Conservation (phyloP, 768 basidiomycete genomes). For the Strobilomyces echinocephalus region DNA sequence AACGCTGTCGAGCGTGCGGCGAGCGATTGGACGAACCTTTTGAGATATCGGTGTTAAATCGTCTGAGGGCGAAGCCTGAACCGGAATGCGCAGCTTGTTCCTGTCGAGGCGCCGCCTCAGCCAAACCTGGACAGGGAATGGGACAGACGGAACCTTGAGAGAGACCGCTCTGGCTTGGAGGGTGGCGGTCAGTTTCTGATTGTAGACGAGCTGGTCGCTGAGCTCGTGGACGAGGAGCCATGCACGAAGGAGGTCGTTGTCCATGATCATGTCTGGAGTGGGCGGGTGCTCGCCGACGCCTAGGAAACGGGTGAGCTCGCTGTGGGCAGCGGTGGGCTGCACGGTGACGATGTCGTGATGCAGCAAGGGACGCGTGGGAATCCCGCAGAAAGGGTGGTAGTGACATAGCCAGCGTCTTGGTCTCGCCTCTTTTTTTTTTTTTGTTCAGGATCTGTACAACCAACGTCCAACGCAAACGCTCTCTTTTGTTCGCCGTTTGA, state of each 20-base stretch:
- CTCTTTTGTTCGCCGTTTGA: conserved; percentile 18
- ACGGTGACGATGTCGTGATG: not conserved
- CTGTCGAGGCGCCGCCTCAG: conserved; percentile 35
- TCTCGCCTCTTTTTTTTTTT: conserved; percentile 1
- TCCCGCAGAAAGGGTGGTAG: not conserved
- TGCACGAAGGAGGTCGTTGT: conserved; percentile 65
- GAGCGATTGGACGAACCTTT: conserved; percentile 48
- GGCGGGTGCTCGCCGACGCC: conserved; percentile 3
- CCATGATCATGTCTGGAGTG: conserved; percentile 41
- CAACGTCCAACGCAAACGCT: conserved; percentile 26
- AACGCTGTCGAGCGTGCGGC: conserved; percentile 5
- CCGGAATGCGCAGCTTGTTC: conserved; percentile 68
- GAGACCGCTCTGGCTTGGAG: conserved; percentile 65
- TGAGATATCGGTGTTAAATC: conserved; percentile 84
- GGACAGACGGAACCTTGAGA: conserved; percentile 62
- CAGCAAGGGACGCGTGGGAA: conserved; percentile 19
- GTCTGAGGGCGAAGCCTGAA: conserved; percentile 72
- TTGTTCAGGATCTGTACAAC: conserved; percentile 24
- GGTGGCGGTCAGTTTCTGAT: conserved; percentile 66
- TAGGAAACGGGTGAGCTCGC: no score
- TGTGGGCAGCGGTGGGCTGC: no score
- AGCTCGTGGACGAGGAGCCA: conserved; percentile 81
- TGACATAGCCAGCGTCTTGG: not conserved
- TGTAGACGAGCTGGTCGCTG: conserved; percentile 75
- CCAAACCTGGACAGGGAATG: conserved; percentile 3